Evolutionary conservation across 495 filamentous ascomycete genomes (phyloP).

Genomic region (Thermochaetoides thermophila): DNA sequence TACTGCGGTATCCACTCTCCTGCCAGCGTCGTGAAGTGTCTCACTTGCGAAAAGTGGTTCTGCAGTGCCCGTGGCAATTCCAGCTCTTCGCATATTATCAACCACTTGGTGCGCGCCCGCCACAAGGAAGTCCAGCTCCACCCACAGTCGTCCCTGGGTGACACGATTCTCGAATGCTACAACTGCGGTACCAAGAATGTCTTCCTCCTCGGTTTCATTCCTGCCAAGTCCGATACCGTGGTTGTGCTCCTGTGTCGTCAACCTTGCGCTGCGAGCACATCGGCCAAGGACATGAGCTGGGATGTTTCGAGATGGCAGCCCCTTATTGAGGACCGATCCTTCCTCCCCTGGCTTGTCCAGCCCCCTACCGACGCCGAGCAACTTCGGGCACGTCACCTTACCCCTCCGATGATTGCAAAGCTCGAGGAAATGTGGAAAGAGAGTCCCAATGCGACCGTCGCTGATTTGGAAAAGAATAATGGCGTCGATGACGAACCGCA

Average conservation of each 20-base stretch:
- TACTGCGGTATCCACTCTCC: conserved; percentile 98
- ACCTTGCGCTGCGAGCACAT: conserved; percentile 84
- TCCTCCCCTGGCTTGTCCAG: conserved; percentile 85
- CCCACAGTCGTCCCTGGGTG: conserved; percentile 84
- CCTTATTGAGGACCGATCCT: conserved; percentile 91
- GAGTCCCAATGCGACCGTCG: conserved; percentile 74
- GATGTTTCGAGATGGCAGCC: conserved; percentile 97
- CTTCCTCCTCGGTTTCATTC: conserved; percentile 97
- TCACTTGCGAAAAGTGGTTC: conserved; percentile 96
- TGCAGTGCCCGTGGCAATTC: conserved; percentile 96
- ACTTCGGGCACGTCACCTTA: conserved; percentile 83
- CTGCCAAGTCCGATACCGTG: conserved; percentile 97
- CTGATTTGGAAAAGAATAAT: conserved; percentile 84
- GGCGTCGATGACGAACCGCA: conserved; percentile 92
- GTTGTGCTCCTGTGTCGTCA: conserved; percentile 94
- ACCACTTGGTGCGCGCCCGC: conserved; percentile 90
- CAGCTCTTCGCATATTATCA: conserved; percentile 94
- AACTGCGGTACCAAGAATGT: conserved; percentile 99
- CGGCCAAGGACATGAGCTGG: conserved; percentile 99
- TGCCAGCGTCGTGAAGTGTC: conserved; percentile 87
- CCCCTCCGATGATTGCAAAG: conserved; percentile 90
- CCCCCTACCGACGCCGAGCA: conserved; percentile 89
- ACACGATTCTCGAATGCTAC: conserved; percentile 97
- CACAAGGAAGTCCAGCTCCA: conserved; percentile 99
- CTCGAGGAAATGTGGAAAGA: conserved; percentile 99